Conservation (phyloP, 306 rosid genomes). For the Vigna radiata region DNA sequence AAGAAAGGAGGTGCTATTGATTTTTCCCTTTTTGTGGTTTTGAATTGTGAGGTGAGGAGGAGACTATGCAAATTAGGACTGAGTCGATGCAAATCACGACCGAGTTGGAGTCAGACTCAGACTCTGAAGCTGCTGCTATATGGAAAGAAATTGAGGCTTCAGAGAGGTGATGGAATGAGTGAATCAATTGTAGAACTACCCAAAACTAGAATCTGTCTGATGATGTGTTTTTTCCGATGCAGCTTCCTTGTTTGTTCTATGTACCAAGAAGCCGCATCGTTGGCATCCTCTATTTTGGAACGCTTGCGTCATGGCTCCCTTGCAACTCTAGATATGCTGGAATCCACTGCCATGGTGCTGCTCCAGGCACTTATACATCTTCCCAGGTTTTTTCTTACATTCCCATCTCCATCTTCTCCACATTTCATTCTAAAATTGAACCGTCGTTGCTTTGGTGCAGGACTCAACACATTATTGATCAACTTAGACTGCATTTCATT, state of each 20-base stretch:
- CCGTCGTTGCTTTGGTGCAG: conserved; percentile 52
- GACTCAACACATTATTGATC: conserved; percentile 62
- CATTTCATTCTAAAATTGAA: neutral
- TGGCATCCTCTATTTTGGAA: conserved; percentile 71
- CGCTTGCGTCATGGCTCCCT: conserved; percentile 27
- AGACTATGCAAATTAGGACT: conserved; percentile 13
- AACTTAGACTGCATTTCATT: conserved; percentile 55
- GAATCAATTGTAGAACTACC: neutral
- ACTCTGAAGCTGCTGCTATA: conserved; percentile 16
- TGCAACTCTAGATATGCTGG: conserved; percentile 61
- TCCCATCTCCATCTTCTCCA: neutral
- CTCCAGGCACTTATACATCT: conserved; percentile 73
- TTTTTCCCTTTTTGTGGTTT: neutral
- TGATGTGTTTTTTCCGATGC: neutral
- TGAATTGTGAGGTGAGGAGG: neutral
- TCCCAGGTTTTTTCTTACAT: conserved; percentile 52
- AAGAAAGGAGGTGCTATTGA: neutral
- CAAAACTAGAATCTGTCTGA: neutral
- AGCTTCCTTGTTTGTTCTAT: conserved; percentile 81
- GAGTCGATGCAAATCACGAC: conserved; percentile 14
- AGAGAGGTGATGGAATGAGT: conserved; percentile 62
- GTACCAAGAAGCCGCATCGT: conserved; percentile 69
- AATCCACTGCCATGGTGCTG: conserved; percentile 77
- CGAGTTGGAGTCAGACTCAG: neutral
- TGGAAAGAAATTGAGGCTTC: conserved; percentile 78